Evolutionary conservation across 2,329 filamentous ascomycete species (phyloP), one percentile per base, ranked within the genome.

Genomic region (Botrytis porri): DNA sequence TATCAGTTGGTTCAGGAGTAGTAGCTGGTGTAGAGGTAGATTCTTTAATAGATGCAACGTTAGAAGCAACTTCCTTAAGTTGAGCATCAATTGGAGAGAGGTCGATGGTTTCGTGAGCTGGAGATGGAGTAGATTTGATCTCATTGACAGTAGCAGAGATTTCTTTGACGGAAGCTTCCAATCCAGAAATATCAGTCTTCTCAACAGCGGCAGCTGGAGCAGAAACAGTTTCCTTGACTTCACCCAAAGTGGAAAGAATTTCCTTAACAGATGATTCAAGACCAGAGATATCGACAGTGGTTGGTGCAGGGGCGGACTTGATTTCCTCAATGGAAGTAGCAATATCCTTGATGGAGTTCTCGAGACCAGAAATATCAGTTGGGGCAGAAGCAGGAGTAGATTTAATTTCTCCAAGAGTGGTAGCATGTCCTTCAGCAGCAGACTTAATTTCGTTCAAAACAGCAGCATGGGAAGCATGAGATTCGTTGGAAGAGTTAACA

Each of bases 401-500:
- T 45, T 72, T 71, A 22, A 72, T 63, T 41, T 70, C 69, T 45
- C 59, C 71, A 8, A 73, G 65, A 32, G 71, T 54, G 12, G 71
- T 64, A 16, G 74, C 73, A 43, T 77, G 76, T 18, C 72, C 65
- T 25, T 74, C 64, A 37, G 75, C 70, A 51, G 72, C 72, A 35
- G 74, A 57, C 51, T 78, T 76, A 67, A 79, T 77, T 22, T 77
- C 77, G 20, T 65, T 64, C 29, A 77, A 64, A 37, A 72, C 66
- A 25, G 54, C 66, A 35, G 75, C 71, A 51, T 78, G 77, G 45
- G 77, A 72, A 48, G 73, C 73, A 45, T 78, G 77, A 14, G 74
- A 77, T 29, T 76, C 77, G 39, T 78, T 77, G 20, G 77, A 76
- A 25, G 76, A 45, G 35, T 75, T 76, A 32, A 78, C 71, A 12